A percentile compares a stretch with the other conserved stretches of the same genome.
These are phyloP conservation scores for Ceratobasidium sp. DNA, from an alignment of 1,284 basidiomycete genomes.

Conservation along the genomic window DNA sequence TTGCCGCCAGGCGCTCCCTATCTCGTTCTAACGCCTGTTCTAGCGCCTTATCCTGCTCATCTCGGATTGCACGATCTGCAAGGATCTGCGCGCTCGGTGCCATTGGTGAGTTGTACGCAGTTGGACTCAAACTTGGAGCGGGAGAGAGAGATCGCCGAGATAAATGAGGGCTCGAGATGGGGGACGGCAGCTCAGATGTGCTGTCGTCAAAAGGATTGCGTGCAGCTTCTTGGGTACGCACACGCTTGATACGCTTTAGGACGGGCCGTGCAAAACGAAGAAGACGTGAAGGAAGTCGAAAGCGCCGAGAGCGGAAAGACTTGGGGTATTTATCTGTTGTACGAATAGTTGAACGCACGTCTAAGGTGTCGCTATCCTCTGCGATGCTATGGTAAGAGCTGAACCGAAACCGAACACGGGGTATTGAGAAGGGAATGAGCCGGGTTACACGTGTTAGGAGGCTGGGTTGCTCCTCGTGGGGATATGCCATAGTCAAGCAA, in stretches of 20 bases:
- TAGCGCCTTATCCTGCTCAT: constrained; percentile 25
- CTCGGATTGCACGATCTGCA: constrained; percentile 37
- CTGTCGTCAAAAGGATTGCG: not conserved
- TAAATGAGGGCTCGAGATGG: not conserved
- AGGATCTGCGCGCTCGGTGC: not conserved
- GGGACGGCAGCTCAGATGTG: not conserved
- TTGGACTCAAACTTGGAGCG: not conserved
- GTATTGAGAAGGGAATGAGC: too few relatives aligned
- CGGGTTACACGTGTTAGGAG: too few relatives aligned
- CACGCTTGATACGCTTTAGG: not conserved
- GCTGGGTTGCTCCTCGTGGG: too few relatives aligned
- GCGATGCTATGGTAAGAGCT: too few relatives aligned
- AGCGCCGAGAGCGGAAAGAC: not conserved
- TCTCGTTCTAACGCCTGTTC: constrained; percentile 17
- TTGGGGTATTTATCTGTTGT: not conserved
- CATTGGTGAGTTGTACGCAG: not conserved
- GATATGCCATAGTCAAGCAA: too few relatives aligned
- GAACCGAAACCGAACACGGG: too few relatives aligned
- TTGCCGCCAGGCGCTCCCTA: not conserved
- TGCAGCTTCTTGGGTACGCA: not conserved
- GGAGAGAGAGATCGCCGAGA: not conserved
- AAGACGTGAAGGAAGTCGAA: not conserved
- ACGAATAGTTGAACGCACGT: not conserved
- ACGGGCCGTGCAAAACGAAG: not conserved
- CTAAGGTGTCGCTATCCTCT: too few relatives aligned